These are phyloP conservation scores for Saccharomyces hybrid DNA, from an alignment of 1,139 yeast species.

Conservation along the genomic window DNA sequence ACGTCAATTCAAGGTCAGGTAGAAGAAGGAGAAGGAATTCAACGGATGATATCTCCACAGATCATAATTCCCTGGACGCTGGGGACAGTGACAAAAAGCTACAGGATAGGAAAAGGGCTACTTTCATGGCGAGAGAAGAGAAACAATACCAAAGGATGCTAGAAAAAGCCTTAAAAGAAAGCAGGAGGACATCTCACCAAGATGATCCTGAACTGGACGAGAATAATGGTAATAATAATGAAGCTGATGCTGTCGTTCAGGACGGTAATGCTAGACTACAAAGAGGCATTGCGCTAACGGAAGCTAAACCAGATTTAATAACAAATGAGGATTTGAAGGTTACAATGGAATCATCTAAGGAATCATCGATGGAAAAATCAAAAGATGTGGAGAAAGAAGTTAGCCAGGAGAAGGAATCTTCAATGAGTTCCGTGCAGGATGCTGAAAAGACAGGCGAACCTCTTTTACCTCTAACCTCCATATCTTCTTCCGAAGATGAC, in stretches of 20 bases:
- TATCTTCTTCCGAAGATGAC: slow-evolving; percentile 12
- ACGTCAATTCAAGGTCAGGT: slow-evolving; percentile 7
- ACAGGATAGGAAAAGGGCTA: slow-evolving; percentile 29
- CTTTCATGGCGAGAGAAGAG: slow-evolving; percentile 35
- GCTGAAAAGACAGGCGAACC: background rate
- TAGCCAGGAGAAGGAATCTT: background rate
- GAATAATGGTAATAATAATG: background rate
- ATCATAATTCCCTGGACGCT: background rate
- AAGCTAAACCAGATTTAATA: background rate
- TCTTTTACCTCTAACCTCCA: slow-evolving; percentile 2
- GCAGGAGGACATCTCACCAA: slow-evolving; percentile 28
- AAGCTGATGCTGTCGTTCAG: background rate
- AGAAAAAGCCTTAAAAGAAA: slow-evolving; percentile 35
- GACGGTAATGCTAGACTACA: background rate
- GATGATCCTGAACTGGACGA: slow-evolving; percentile 17
- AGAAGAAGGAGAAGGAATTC: slow-evolving; percentile 2
- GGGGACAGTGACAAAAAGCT: slow-evolving; percentile 6
- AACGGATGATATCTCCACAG: slow-evolving; percentile 1
- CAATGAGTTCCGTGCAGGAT: background rate
- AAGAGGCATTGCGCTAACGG: background rate
- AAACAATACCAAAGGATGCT: slow-evolving; percentile 35
- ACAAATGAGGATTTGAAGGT: background rate
- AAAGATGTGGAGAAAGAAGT: background rate
- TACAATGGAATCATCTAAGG: background rate
- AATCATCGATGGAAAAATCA: slow-evolving; percentile 1